These are phyloP conservation scores for Cladosporium sp. DNA, from an alignment of 2,329 filamentous ascomycete species.

Conservation along the genomic window DNA sequence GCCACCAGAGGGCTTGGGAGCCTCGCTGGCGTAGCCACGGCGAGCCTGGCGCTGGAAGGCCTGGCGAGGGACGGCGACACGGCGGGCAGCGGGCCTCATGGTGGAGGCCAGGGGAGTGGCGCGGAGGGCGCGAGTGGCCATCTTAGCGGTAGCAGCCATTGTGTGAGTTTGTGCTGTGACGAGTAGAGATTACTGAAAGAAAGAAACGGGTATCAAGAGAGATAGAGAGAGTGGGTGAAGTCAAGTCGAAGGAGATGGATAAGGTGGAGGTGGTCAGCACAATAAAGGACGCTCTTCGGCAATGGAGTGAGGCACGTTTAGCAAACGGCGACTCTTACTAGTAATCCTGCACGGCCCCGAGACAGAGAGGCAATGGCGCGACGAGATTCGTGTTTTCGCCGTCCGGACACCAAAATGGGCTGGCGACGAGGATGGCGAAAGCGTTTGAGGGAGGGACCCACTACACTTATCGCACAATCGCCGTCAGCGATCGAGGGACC, in stretches of 20 bases:
- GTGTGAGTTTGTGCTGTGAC: slow-evolving; percentile 11
- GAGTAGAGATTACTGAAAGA: slow-evolving; percentile 15
- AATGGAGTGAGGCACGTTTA: slow-evolving; percentile 5
- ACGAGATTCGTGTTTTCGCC: slow-evolving; percentile 2
- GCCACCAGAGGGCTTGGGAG: slow-evolving; percentile 27
- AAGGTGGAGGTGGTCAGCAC: slow-evolving; percentile 14
- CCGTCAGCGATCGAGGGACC: slow-evolving; percentile 1
- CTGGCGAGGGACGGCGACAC: slow-evolving; percentile 61
- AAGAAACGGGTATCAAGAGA: slow-evolving; percentile 7
- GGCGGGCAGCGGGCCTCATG: slow-evolving; percentile 58
- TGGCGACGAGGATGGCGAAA: slow-evolving; percentile 11
- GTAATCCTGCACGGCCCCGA: slow-evolving; percentile 4
- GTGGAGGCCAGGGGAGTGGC: slow-evolving; percentile 49
- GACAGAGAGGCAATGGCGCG: slow-evolving; percentile 4
- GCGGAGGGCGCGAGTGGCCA: slow-evolving; percentile 42
- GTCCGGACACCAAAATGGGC: slow-evolving; percentile 14
- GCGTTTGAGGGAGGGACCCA: slow-evolving; percentile 9
- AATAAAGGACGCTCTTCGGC: slow-evolving; percentile 14
- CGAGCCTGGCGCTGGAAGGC: slow-evolving; percentile 72
- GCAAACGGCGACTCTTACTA: slow-evolving; percentile 14
- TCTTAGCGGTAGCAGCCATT: slow-evolving; percentile 42
- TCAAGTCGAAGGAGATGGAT: neutral
- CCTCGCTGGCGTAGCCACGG: slow-evolving; percentile 68
- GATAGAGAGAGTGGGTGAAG: neutral
- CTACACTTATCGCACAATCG: slow-evolving; percentile 16